phyloP scores from a whole-genome alignment of 2,329 filamentous ascomycete species.

The Colletotrichum liriopes region DNA sequence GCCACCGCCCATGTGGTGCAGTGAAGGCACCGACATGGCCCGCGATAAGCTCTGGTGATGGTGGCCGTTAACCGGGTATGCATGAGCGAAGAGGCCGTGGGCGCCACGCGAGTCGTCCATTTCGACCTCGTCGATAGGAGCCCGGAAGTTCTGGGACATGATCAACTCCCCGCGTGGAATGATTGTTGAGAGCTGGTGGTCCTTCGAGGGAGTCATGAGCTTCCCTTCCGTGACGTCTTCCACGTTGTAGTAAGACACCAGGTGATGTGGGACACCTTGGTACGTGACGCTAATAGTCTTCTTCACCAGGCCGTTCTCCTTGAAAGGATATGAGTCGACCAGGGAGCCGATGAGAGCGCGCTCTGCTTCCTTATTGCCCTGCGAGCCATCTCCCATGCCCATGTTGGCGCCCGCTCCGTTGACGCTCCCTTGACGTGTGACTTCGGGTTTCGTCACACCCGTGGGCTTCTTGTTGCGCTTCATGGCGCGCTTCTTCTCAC shows the following conservation, averaged over 20 bases:
- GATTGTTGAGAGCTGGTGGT: slow-evolving; percentile 63
- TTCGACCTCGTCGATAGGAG: slow-evolving; percentile 75
- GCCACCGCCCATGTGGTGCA: slow-evolving; percentile 30
- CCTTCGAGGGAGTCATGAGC: slow-evolving; percentile 71
- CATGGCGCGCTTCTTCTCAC: slow-evolving; percentile 88
- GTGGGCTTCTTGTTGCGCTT: slow-evolving; percentile 72
- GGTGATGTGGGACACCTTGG: slow-evolving; percentile 82
- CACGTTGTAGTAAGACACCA: slow-evolving; percentile 91
- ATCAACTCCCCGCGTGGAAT: slow-evolving; percentile 72
- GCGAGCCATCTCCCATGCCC: slow-evolving; percentile 31
- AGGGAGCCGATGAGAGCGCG: slow-evolving; percentile 69
- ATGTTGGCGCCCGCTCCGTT: slow-evolving; percentile 17
- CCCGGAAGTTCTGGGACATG: slow-evolving; percentile 76
- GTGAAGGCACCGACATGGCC: slow-evolving; percentile 43
- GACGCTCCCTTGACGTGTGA: slow-evolving; percentile 45
- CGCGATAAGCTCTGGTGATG: slow-evolving; percentile 48
- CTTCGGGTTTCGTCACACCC: slow-evolving; percentile 54
- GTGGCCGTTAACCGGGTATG: slow-evolving; percentile 30
- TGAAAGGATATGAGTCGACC: slow-evolving; percentile 92
- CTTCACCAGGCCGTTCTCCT: slow-evolving; percentile 86
- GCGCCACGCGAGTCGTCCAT: slow-evolving; percentile 43
- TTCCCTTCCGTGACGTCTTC: slow-evolving; percentile 80
- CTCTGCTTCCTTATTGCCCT: slow-evolving; percentile 38
- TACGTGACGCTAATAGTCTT: slow-evolving; percentile 90
- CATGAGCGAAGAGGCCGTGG: slow-evolving; percentile 28